A percentile compares a stretch with the other conserved stretches of the same genome.
Evolutionary conservation across 2,329 filamentous ascomycete genomes (phyloP).

Genomic region (Triangularia setosa): DNA sequence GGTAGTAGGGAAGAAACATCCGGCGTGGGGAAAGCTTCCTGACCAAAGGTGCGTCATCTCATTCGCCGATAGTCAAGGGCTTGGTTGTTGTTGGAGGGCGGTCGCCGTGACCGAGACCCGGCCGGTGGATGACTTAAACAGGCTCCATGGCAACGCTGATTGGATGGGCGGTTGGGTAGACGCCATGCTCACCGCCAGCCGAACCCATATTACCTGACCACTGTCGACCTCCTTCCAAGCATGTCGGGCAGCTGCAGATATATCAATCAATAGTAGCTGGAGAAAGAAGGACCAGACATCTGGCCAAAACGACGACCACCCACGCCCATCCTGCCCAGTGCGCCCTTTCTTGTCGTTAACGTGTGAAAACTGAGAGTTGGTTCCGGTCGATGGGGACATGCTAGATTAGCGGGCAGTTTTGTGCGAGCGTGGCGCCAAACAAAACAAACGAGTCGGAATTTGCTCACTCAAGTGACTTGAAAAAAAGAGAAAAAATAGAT

Average conservation of each 20-base stretch:
- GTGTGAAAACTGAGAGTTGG: background rate
- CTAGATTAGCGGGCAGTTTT: slow-evolving; percentile 12
- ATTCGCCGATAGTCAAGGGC: slow-evolving; percentile 3
- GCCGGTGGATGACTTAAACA: slow-evolving; percentile 14
- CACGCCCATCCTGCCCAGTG: background rate
- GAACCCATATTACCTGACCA: slow-evolving; percentile 14
- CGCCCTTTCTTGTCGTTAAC: background rate
- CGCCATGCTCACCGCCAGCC: slow-evolving; percentile 17
- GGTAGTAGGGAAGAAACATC: background rate
- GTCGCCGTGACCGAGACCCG: slow-evolving; percentile 17
- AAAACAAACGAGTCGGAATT: background rate
- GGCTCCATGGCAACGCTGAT: slow-evolving; percentile 14
- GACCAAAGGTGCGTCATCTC: slow-evolving; percentile 7
- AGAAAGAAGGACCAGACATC: slow-evolving; percentile 3
- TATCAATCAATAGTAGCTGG: slow-evolving; percentile 10
- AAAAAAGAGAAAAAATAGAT: background rate
- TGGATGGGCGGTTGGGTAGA: slow-evolving; percentile 15
- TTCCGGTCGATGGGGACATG: slow-evolving; percentile 12
- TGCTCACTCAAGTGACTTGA: background rate
- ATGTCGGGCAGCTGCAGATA: slow-evolving; percentile 14
- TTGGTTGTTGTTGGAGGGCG: slow-evolving; percentile 17
- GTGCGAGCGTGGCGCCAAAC: background rate
- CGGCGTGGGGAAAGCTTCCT: slow-evolving; percentile 7
- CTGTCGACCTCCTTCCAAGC: slow-evolving; percentile 1
- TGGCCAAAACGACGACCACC: slow-evolving; percentile 1